phyloP scores from a whole-genome alignment of 2,329 filamentous ascomycete genomes.

The Aspergillus ruber region DNA sequence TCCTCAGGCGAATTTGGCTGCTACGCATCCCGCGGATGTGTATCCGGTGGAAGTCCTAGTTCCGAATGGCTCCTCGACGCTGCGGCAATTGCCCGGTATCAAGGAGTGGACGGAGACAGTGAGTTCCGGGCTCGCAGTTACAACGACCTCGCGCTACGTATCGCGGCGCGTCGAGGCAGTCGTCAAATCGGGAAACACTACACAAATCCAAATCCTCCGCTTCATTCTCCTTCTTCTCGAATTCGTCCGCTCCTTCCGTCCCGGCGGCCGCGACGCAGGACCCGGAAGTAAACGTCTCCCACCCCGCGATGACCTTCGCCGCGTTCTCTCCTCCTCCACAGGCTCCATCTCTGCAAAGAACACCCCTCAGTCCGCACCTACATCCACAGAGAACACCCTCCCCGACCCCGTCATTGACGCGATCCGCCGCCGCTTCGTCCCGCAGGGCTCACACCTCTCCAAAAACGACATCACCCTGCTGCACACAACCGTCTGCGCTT shows the following conservation, averaged over 20 bases:
- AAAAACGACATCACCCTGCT: slow-evolving; percentile 38
- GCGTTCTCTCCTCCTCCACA: slow-evolving; percentile 26
- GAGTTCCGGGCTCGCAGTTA: slow-evolving; percentile 27
- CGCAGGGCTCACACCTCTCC: slow-evolving; percentile 27
- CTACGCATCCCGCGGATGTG: slow-evolving; percentile 40
- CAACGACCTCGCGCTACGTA: slow-evolving; percentile 39
- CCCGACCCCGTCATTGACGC: slow-evolving; percentile 36
- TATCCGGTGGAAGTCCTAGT: slow-evolving; percentile 40
- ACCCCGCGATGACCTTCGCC: slow-evolving; percentile 34
- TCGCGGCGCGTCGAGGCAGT: slow-evolving; percentile 36
- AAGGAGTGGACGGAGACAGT: slow-evolving; percentile 39
- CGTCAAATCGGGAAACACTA: slow-evolving; percentile 32
- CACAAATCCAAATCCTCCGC: slow-evolving; percentile 39
- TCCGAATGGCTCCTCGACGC: slow-evolving; percentile 34
- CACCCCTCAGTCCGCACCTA: slow-evolving; percentile 6
- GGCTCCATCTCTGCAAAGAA: slow-evolving; percentile 5
- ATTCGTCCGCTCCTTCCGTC: slow-evolving; percentile 31
- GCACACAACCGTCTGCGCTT: slow-evolving; percentile 41
- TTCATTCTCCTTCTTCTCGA: slow-evolving; percentile 41
- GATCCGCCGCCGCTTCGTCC: slow-evolving; percentile 37
- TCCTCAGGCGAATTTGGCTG: slow-evolving; percentile 37
- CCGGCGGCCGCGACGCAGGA: slow-evolving; percentile 17
- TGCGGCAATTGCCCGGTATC: slow-evolving; percentile 36
- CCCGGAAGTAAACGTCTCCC: slow-evolving; percentile 36
- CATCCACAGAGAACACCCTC: slow-evolving; percentile 15